phyloP scores from a whole-genome alignment of 495 filamentous ascomycete species.

The Penicillium malachiteum region DNA sequence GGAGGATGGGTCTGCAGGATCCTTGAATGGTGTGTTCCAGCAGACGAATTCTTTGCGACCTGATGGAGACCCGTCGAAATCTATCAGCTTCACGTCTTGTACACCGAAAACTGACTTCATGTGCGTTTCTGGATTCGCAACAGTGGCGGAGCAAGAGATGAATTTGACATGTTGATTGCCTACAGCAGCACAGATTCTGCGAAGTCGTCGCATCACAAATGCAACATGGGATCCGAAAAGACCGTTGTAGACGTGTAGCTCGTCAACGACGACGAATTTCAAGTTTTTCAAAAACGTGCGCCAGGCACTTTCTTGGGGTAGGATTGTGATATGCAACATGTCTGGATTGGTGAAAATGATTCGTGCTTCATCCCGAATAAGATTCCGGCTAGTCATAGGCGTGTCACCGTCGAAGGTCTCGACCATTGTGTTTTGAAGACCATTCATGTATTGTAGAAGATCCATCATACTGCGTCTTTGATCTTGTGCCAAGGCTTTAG shows the following conservation, averaged over 20 bases:
- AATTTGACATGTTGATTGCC: slow-evolving; percentile 90
- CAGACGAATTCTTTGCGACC: slow-evolving; percentile 94
- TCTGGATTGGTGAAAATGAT: slow-evolving; percentile 99
- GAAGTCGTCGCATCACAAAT: slow-evolving; percentile 87
- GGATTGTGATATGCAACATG: slow-evolving; percentile 93
- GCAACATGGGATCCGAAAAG: slow-evolving; percentile 92
- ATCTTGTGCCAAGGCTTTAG: slow-evolving; percentile 95
- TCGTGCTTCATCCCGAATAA: slow-evolving; percentile 81
- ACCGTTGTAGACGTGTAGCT: slow-evolving; percentile 96
- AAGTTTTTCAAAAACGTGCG: slow-evolving; percentile 84
- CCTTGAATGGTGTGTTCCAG: slow-evolving; percentile 97
- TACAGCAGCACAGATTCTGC: slow-evolving; percentile 86
- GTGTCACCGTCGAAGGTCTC: slow-evolving; percentile 98
- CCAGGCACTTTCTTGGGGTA: slow-evolving; percentile 91
- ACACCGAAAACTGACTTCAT: slow-evolving; percentile 95
- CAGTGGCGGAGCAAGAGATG: slow-evolving; percentile 95
- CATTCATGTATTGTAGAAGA: slow-evolving; percentile 74
- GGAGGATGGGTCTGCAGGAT: slow-evolving; percentile 80
- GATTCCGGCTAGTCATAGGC: slow-evolving; percentile 70
- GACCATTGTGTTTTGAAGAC: slow-evolving; percentile 70
- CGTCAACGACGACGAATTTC: slow-evolving; percentile 84
- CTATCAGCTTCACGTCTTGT: slow-evolving; percentile 70
- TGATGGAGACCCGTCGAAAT: slow-evolving; percentile 91
- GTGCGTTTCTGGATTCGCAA: slow-evolving; percentile 90
- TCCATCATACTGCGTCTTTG: slow-evolving; percentile 87